Evolutionary conservation across 2,329 filamentous ascomycete species (phyloP).

Genomic region (Colletotrichum sp.): DNA sequence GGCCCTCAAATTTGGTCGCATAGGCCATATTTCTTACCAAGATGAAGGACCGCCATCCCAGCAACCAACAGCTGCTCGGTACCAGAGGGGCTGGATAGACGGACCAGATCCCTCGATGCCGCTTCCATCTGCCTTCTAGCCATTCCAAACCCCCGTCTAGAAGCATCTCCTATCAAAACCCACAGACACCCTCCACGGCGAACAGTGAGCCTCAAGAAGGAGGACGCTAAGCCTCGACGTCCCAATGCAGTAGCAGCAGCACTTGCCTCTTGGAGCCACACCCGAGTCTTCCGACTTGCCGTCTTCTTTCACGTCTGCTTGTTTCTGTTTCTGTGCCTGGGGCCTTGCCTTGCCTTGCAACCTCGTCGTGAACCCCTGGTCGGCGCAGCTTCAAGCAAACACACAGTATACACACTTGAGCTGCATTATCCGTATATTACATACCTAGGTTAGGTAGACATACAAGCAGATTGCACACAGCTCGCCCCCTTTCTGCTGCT

Average conservation of each 20-base stretch:
- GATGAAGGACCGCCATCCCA: neutral
- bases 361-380: neutral
- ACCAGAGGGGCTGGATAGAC: neutral
- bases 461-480: neutral
- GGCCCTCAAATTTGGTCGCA: neutral
- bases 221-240: neutral
- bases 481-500: neutral
- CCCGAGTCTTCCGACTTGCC: neutral
- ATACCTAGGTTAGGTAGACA: neutral
- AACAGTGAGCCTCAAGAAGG: slow-evolving; percentile 11
- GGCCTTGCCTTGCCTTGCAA: neutral
- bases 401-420: neutral
- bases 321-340: neutral
- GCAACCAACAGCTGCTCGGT: neutral
- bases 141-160: neutral
- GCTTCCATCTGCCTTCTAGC: slow-evolving; percentile 6
- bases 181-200: neutral
- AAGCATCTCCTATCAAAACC: neutral
- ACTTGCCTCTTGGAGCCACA: neutral
- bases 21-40: neutral
- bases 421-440: neutral
- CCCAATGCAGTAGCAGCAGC: neutral
- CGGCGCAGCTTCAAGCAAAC: neutral
- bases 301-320: neutral
- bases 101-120: neutral